Base-by-base conservation (phyloP, 768 basidiomycete genomes). In the Lanmaoa pseudosensibilis region DNA sequence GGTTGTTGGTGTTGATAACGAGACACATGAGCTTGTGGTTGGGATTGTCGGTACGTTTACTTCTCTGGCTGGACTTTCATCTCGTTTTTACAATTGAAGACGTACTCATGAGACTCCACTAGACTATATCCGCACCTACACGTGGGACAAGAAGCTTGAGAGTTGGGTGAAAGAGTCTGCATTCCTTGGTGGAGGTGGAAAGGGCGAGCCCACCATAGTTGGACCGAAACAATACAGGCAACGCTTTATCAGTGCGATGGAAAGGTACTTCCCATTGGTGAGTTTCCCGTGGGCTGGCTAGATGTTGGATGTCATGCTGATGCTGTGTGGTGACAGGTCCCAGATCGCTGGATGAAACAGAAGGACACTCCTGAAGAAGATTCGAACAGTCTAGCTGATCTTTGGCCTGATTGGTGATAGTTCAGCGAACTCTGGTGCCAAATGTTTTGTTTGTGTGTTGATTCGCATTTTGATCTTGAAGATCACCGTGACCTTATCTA, bases 61-160 rank as follows among this genome's bases (percentile, higher is more conserved):
- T 49, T 12, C 21, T 10, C 18, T 18, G 18, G 37, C 32, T 49
- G 18, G 36, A 16, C 37, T 18, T 12, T 19, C 19, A 19, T 21
- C 30, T 8, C 16, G 18, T 18, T 23, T 16, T 32, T 37, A 7
- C 23, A 62, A 12, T 60, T 54, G 16, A 15, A 33, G 23, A 10
- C 6, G 5, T 55, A 46, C 46, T 69, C 45, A 63, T 33, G 19
- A 21, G 43, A 10, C 27, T 46, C 45, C 25, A 3, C 25, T 52
- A 95, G 94, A 97, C 70, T 97, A 94, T 67, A 92, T 96, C 60
- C 88, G 94, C 10, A 94, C 94, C 4, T 96, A 95, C 67, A 96
- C 93, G 0, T 97, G 94, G 94, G 97, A 99, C 77, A 99, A 99
- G 77, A 94, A 94, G 64, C 77, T 99, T 18, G 97, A 98, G 75